Evolutionary conservation across 192 early-diverging fungal species (phyloP).

Genomic region (Rhizophagus clarus): DNA sequence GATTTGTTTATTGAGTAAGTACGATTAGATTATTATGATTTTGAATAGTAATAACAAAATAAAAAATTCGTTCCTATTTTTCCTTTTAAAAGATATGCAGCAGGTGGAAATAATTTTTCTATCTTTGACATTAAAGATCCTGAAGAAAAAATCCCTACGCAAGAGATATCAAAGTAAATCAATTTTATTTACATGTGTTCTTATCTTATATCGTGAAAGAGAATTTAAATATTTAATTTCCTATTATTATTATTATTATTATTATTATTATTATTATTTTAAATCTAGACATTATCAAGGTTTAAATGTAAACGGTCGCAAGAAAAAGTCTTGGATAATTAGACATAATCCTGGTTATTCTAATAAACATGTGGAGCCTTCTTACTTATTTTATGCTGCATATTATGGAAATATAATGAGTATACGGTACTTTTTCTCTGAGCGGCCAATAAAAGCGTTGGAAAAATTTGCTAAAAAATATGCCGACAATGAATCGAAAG

Average conservation of each 20-base stretch:
- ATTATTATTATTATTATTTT: too few relatives aligned
- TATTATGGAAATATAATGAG: neutral
- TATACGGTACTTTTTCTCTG: constrained; percentile 5
- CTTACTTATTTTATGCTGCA: neutral
- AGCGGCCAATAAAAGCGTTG: constrained; percentile 1
- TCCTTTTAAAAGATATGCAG: constrained; percentile 1
- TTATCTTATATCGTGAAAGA: neutral
- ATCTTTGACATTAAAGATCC: constrained; percentile 8
- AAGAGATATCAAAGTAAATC: neutral
- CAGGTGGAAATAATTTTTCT: constrained; percentile 16
- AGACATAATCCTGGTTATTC: neutral
- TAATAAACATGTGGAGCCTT: neutral
- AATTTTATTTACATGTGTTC: neutral
- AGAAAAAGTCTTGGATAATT: constrained; percentile 7
- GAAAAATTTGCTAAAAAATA: neutral
- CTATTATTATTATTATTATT: too few relatives aligned
- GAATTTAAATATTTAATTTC: too few relatives aligned
- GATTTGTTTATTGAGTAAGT: constrained; percentile 20
- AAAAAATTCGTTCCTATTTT: too few relatives aligned
- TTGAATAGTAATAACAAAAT: too few relatives aligned
- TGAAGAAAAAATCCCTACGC: neutral
- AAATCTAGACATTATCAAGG: neutral
- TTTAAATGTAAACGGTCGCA: neutral
- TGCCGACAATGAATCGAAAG: neutral
- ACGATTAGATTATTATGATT: neutral